Conservation (phyloP, 2,329 filamentous ascomycete genomes). For the Trichophaea hybrida region DNA sequence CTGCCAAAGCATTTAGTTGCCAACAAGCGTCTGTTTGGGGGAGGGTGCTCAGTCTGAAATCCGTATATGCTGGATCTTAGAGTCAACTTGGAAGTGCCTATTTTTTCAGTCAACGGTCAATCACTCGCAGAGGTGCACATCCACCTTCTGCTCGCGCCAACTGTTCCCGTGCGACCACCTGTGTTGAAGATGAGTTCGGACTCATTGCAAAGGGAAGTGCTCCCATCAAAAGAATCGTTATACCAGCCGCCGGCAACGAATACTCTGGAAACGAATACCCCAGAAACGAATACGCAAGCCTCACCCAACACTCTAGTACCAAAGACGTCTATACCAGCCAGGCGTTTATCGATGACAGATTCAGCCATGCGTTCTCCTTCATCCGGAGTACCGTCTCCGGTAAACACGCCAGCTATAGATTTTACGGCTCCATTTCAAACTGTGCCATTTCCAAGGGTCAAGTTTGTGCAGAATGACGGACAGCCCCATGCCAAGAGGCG, state of each 20-base stretch:
- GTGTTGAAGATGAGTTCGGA: neutral
- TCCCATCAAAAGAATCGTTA: neutral
- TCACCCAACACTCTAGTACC: neutral
- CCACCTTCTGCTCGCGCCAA: neutral
- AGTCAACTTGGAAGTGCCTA: no score
- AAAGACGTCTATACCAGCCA: neutral
- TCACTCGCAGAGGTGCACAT: no score
- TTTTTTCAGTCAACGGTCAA: no score
- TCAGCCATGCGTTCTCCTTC: neutral
- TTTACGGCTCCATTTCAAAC: neutral
- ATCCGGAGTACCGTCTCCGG: neutral
- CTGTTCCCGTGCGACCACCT: neutral
- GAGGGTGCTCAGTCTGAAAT: no score
- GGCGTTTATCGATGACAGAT: neutral
- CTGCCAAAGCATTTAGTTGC: no score
- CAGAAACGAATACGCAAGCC: neutral
- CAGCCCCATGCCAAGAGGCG: slow-evolving; percentile 66
- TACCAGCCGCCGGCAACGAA: neutral
- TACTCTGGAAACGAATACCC: neutral
- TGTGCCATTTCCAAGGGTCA: neutral
- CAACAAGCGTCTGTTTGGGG: no score
- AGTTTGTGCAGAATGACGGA: slow-evolving; percentile 67
- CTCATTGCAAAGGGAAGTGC: neutral
- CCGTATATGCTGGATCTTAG: no score
- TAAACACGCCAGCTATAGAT: neutral